These are phyloP conservation scores for Hypomontagnella monticulosa DNA, from an alignment of 495 filamentous ascomycete species.

Conservation along the genomic window DNA sequence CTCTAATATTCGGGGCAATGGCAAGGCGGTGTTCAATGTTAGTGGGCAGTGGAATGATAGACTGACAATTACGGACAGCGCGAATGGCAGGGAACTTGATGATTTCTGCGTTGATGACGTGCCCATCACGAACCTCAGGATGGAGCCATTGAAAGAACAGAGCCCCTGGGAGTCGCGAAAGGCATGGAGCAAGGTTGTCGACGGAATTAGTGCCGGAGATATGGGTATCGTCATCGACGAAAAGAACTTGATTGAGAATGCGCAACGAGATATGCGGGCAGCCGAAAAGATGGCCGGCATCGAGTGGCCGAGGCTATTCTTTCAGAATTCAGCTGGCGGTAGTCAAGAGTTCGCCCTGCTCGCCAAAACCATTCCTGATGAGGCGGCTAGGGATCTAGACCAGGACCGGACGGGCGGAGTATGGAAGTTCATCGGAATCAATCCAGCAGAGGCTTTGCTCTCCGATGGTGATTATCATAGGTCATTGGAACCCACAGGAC, in stretches of 20 bases:
- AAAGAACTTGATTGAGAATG: constrained; percentile 53
- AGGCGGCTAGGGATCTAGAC: constrained; percentile 53
- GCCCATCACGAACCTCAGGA: too few species aligned
- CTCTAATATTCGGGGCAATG: too few species aligned
- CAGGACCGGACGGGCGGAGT: constrained; percentile 55
- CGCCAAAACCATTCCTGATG: constrained; percentile 18
- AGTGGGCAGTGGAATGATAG: too few species aligned
- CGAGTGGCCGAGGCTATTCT: constrained; percentile 60
- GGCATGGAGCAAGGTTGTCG: not conserved
- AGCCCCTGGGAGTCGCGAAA: constrained; percentile 1
- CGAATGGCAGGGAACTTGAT: too few species aligned
- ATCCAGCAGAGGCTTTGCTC: constrained; percentile 24
- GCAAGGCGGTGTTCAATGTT: too few species aligned
- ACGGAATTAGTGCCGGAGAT: constrained; percentile 38
- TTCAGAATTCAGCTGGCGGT: not conserved
- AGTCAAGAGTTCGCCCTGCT: not conserved
- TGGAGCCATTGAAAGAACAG: not conserved
- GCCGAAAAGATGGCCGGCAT: constrained; percentile 63
- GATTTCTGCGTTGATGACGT: too few species aligned
- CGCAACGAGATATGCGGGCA: constrained; percentile 67
- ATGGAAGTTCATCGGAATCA: constrained; percentile 30
- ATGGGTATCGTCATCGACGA: constrained; percentile 48
- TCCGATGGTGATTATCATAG: constrained; percentile 19
- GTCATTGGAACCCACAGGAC: constrained; percentile 38
- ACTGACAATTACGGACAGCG: too few species aligned